Percentiles rank a stretch among this genome's conserved stretches.
These are phyloP conservation scores for Rheum nobile DNA, from an alignment of 148 eudicot genomes.

Conservation along the genomic window DNA sequence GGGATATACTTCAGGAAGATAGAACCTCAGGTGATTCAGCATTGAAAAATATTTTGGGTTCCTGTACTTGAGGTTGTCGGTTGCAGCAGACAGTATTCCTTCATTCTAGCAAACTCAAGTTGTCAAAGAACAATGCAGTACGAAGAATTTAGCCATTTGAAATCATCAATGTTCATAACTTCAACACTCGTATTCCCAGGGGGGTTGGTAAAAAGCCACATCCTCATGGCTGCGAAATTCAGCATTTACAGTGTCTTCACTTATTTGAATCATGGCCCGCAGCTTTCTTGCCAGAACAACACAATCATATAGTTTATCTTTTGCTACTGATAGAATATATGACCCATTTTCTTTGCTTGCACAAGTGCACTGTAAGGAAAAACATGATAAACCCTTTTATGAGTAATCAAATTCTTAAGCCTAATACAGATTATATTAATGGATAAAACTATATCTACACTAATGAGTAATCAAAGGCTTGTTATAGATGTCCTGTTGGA, in stretches of 20 bases:
- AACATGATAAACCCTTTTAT: slow-evolving; percentile 7
- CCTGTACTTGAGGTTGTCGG: slow-evolving; percentile 92
- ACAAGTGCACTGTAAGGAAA: slow-evolving; percentile 56
- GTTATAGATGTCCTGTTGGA: slow-evolving; percentile 60
- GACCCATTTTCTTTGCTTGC: slow-evolving; percentile 82
- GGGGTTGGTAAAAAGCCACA: slow-evolving; percentile 89
- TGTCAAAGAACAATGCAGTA: slow-evolving; percentile 94
- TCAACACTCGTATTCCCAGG: slow-evolving; percentile 53
- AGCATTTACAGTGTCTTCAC: slow-evolving; percentile 49
- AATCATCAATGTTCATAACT: slow-evolving; percentile 81
- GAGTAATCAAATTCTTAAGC: neutral
- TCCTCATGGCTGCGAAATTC: slow-evolving; percentile 88
- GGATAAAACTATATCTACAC: neutral
- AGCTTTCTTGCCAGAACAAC: slow-evolving; percentile 62
- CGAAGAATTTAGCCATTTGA: slow-evolving; percentile 89
- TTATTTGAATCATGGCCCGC: slow-evolving; percentile 85
- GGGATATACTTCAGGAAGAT: slow-evolving; percentile 98
- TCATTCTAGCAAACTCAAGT: slow-evolving; percentile 86
- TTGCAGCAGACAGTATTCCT: slow-evolving; percentile 65
- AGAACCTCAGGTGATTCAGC: slow-evolving; percentile 97
- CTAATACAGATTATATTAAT: neutral
- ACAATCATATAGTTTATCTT: slow-evolving; percentile 72
- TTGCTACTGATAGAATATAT: slow-evolving; percentile 64
- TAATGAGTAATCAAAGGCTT: neutral
- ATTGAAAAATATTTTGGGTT: slow-evolving; percentile 93